phyloP scores from a whole-genome alignment of 345 rosid species.

The Cardiospermum halicacabum region DNA sequence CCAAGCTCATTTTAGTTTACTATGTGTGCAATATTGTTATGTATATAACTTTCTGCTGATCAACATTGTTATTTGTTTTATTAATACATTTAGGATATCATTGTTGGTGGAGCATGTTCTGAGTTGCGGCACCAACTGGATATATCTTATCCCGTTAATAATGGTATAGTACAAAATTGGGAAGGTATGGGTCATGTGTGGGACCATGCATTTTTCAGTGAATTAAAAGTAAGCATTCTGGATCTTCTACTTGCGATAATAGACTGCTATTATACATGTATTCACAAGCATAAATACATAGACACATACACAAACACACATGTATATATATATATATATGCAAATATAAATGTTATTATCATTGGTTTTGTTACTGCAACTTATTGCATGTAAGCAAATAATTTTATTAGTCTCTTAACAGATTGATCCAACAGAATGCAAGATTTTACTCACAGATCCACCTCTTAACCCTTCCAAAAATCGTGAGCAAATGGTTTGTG shows the following conservation, averaged over 20 bases:
- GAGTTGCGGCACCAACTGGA: conserved; percentile 89
- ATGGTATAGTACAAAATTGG: conserved; percentile 98
- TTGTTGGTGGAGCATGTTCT: conserved; percentile 88
- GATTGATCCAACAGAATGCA: conserved; percentile 89
- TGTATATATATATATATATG: too few relatives aligned
- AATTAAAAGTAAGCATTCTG: conserved; percentile 53
- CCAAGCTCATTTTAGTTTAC: background rate
- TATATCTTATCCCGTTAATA: conserved; percentile 88
- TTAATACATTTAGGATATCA: conserved; percentile 54
- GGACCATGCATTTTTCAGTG: conserved; percentile 86
- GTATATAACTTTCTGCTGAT: background rate
- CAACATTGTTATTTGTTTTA: background rate
- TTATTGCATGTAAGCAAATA: background rate
- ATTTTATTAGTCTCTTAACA: conserved; percentile 21
- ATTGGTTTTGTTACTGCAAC: background rate
- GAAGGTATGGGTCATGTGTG: conserved; percentile 98
- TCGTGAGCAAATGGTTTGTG: conserved; percentile 84
- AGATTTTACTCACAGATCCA: conserved; percentile 93
- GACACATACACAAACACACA: too few relatives aligned
- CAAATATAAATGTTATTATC: too few relatives aligned
- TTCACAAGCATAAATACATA: too few relatives aligned
- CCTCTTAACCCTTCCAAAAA: conserved; percentile 91
- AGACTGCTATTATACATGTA: background rate
- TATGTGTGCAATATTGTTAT: background rate
- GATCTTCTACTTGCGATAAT: conserved; percentile 10